These are phyloP conservation scores for Capsella rubella DNA, from an alignment of 441 rosid species.

Conservation along the genomic window DNA sequence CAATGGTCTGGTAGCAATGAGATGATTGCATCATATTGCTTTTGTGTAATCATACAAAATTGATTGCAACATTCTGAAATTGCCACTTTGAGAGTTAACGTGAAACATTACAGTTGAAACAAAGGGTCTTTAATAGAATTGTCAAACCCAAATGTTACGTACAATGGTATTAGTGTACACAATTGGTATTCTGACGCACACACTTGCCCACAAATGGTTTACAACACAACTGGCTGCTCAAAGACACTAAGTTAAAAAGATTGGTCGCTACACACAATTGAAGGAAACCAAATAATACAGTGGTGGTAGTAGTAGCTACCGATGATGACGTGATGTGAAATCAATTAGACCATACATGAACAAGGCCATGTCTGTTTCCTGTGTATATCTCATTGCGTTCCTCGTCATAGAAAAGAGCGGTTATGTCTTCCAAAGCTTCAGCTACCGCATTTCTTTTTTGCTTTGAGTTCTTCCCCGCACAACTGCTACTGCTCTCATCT, in stretches of 20 bases:
- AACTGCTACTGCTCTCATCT: conserved; percentile 52
- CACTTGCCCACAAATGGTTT: conserved; percentile 35
- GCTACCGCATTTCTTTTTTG: conserved; percentile 67
- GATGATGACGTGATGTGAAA: conserved; percentile 25
- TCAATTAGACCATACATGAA: conserved; percentile 97
- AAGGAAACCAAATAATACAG: conserved; percentile 30
- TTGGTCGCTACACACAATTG: conserved; percentile 38
- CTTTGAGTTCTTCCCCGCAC: conserved; percentile 39
- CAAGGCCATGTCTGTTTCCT: conserved; percentile 84
- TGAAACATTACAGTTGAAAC: not conserved
- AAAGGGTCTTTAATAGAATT: conserved; percentile 24
- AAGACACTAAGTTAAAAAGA: conserved; percentile 36
- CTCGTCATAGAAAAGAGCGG: conserved; percentile 91
- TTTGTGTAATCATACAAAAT: not conserved
- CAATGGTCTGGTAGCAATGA: not conserved
- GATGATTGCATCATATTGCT: not conserved
- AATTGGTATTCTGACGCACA: conserved; percentile 29
- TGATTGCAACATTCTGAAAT: not conserved
- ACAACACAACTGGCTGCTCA: conserved; percentile 24
- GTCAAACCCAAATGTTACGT: conserved; percentile 40
- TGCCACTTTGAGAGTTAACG: not conserved
- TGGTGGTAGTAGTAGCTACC: conserved; percentile 18
- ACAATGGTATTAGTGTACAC: conserved; percentile 37
- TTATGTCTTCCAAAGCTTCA: conserved; percentile 95
- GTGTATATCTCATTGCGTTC: conserved; percentile 97